Base-by-base conservation (phyloP, 108 stramenopile species). In the Fragilaria radians region DNA sequence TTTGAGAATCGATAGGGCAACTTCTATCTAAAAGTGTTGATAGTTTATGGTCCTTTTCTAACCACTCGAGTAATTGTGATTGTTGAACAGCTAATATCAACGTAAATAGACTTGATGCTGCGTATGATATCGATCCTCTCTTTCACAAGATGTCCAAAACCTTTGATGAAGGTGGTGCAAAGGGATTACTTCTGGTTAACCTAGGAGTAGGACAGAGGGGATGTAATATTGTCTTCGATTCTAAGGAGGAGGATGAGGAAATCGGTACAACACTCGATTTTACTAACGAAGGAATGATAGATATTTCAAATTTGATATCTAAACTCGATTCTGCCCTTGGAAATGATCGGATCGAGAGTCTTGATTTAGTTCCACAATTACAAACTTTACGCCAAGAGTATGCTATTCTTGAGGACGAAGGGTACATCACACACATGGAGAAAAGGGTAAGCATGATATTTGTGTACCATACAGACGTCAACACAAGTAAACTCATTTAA, bases 91-190 rank as follows among this genome's bases (percentile, higher is more conserved):
- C 88, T 63, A 87, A 85, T 63, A 83, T 94, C 62, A 97, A 91
- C 69, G 76, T 89, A 61, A 79, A 73, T 73, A 86, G 89, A 62
- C 77, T 95, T 9, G 97, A 96, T 62, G 76, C 89, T 0, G 97
- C 91, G n/a, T 94, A 83, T 73, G 94, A 92, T 55, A 89, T 95
- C 70, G 98, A 97, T 71, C 96, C 98, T 28, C 76, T 96, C 49
- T 98, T 98, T 67, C 94, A 90, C 77, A 96, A 96, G 71, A 96
- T 98, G 98, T 89, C 89, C 55, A 92, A 94, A 63, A 82, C 83
- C 3, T 97, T 98, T 59, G 98, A 98, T 55, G 96, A 95, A 73
- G 96, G 96, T 21, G 98, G 96, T n/a, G 96, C 98, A 31, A 92
- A 89, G 63, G 98, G 98, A 9, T 81, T 98, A 45, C 75, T 98